Evolutionary conservation across 1,284 basidiomycete species (phyloP).

Genomic region (Moesziomyces globuligerus): DNA sequence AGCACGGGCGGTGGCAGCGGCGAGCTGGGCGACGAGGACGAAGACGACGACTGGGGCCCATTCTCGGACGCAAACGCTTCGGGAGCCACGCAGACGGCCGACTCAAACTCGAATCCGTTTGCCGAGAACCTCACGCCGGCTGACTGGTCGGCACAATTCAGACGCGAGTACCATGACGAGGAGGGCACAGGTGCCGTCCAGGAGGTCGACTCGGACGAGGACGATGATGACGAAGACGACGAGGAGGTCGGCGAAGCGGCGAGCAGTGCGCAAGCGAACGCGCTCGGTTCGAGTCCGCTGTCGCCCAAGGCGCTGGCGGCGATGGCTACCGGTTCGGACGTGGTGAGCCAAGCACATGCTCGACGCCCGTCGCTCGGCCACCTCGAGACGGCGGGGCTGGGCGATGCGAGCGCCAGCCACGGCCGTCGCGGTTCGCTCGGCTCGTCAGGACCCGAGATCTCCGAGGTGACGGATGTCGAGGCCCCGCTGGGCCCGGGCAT

Average conservation of each 20-base stretch:
- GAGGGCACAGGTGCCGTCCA: slow-evolving; percentile 25
- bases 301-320: slow-evolving; percentile 10
- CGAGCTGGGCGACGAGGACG: slow-evolving; percentile 42
- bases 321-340: slow-evolving; percentile 14
- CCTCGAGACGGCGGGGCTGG: slow-evolving; percentile 26
- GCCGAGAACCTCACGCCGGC: slow-evolving; percentile 64
- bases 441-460: slow-evolving; percentile 27
- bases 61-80: slow-evolving; percentile 47
- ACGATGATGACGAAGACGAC: slow-evolving; percentile 34
- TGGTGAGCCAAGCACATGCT: slow-evolving; percentile 42
- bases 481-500: slow-evolving; percentile 56
- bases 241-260: slow-evolving; percentile 23
- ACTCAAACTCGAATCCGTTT: slow-evolving; percentile 40
- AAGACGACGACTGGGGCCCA: slow-evolving; percentile 66
- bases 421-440: slow-evolving; percentile 29
- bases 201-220: slow-evolving; percentile 54
- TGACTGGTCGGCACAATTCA: slow-evolving; percentile 64
- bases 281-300: slow-evolving; percentile 34
- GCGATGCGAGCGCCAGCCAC: neutral
- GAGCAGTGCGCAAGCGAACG: slow-evolving; percentile 17
- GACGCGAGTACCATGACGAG: slow-evolving; percentile 46
- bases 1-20: slow-evolving; percentile 19
- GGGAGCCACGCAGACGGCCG: slow-evolving; percentile 23
- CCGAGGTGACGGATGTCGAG: slow-evolving; percentile 37
- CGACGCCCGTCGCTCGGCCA: slow-evolving; percentile 46